Base-by-base conservation (phyloP, 2,329 filamentous ascomycete genomes). In the Colletotrichum sansevieriae region DNA sequence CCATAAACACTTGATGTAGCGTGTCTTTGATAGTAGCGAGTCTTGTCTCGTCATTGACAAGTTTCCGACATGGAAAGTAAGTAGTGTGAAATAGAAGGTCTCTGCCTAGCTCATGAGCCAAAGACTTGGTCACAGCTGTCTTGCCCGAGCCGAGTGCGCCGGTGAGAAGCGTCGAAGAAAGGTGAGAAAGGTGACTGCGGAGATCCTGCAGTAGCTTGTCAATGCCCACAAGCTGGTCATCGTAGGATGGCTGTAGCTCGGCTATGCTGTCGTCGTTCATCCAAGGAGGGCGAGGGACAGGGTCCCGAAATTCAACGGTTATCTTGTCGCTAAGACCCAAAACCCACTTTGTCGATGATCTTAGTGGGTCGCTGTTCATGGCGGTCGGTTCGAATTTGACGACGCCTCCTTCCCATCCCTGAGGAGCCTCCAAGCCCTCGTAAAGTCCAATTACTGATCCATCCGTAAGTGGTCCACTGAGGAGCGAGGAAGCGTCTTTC, bases 91-190 rank as follows among this genome's bases (percentile, higher is more conserved):
- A 97, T 0, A 98, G 83, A 60, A 88, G 87, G 52, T 94, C 89
- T 61, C 86, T 86, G 25, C 92, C 89, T 62, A 99, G 82, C 46
- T 86, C 87, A 75, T 93, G 89, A 1, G 92, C 93, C 33, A 98
- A 81, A 29, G 93, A 84, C 70, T 92, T 92, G 4, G 92, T 88
- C 33, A 98, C 87, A 0, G 90, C 90, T 2, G 93, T 94, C 81
- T 99, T 99, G 29, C 96, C 96, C 22, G 95, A 91, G 0, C 96
- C 96, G 72, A 97, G 88, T 0, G 92, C 93, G 44, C 96, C 96
- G 0, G 94, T 97, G 49, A 99, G 80, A 25, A 99, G 84, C 1
- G 98, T 92, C 0, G 96, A 98, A 0, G 95, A 98, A 72, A 93
- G 88, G 73, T 97, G 92, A 0, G 91, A 89, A 4, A 99, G 83